Evolutionary conservation across 352 stramenopile species (phyloP), one percentile per base, ranked within the genome.

Genomic region (Phytophthora pini): DNA sequence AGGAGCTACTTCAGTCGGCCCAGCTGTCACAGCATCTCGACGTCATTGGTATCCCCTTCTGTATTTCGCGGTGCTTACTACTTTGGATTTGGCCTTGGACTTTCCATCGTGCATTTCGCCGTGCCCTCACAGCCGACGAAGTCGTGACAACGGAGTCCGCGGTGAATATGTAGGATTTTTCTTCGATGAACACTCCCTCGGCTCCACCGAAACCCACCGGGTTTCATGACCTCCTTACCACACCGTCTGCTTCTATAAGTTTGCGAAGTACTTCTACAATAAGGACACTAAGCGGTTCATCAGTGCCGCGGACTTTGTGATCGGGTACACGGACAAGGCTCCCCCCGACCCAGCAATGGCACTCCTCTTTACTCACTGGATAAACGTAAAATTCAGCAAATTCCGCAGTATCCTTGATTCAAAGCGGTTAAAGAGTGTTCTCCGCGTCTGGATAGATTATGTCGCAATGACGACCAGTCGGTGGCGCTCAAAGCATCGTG

Each of bases 181-280:
- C 48, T 0, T 11, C 39, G 1, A 59, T 34, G 15, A 65, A 65
- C 10, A 20, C 17, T 9, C 8, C 17, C 0, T 20, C 59, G 5
- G 4, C 20, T 4, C 17, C 57, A 1, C 38, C 57, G 3, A 45
- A 22, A 27, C 12, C 57, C 9, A 41, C 0, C 3, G 17, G 29
- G 1, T n/a, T 65, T 5, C 15, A 29, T 1, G 47, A 65, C 32
- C 38, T 59, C 5, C 31, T 48, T 29, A 24, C 38, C 11, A 38
- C 45, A 0, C 13, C 58, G 5, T 65, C 47, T 1, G 5, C 47
- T 3, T 65, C 10, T n/a, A 58, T 39, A 65, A 58, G 47, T 65
- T 17, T 12, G 47, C 47, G 3, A 58, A 65, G 22, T 58, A 58
- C 31, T 57, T 65, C 27, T 65, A 65, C 39, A 65, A 58, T 29